A percentile compares a stretch with the other conserved stretches of the same genome.
Conservation (phyloP, 495 filamentous ascomycete genomes). For the Aspergillus affinis region DNA sequence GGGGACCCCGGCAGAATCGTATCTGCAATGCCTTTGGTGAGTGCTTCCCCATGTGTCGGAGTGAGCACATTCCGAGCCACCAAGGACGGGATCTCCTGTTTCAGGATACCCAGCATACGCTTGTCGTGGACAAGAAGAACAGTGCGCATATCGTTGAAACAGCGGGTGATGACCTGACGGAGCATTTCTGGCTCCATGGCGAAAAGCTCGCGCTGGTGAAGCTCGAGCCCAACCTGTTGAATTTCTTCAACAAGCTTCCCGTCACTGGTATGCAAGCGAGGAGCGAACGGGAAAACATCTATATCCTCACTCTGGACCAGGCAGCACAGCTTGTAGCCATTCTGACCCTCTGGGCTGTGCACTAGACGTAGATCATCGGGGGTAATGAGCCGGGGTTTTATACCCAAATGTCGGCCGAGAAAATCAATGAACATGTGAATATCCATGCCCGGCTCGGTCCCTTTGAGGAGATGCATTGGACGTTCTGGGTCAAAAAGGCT, state of each 20-base stretch:
- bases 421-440: constrained; percentile 33
- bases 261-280: not conserved
- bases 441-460: constrained; percentile 32
- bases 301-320: constrained; percentile 9
- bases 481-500: constrained; percentile 23
- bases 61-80: constrained; percentile 26
- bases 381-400: constrained; percentile 15
- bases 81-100: constrained; percentile 33
- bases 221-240: constrained; percentile 40
- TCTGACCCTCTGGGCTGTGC: constrained; percentile 2
- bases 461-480: constrained; percentile 37
- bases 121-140: constrained; percentile 47
- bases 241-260: constrained; percentile 36
- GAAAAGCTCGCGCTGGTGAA: constrained; percentile 42
- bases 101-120: constrained; percentile 43
- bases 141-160: constrained; percentile 45
- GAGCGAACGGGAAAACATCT: not conserved
- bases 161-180: constrained; percentile 29
- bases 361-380: constrained; percentile 23
- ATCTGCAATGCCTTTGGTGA: constrained; percentile 25
- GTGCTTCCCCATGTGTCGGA: constrained; percentile 21
- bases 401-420: constrained; percentile 16
- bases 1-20: constrained; percentile 25
- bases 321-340: constrained; percentile 28
- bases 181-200: constrained; percentile 29